Evolutionary conservation across 2,329 filamentous ascomycete genomes (phyloP), one percentile per base, ranked within the genome.

Genomic region (Botrytis porri): DNA sequence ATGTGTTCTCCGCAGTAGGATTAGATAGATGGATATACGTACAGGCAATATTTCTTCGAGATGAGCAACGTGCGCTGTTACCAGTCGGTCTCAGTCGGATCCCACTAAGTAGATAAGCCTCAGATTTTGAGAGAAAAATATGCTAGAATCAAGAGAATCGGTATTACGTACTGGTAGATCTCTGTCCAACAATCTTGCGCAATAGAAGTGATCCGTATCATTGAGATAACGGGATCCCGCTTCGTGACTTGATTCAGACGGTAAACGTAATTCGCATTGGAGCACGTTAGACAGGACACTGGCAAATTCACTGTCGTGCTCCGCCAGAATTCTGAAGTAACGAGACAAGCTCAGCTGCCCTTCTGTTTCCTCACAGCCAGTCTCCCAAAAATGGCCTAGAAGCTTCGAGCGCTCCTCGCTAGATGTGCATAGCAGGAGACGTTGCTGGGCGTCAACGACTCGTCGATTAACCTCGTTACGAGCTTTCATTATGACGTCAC

Each of bases 171-270:
- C 65, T 7, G 65, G 65, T 4, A 69, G 9, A 16, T 69, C 48
- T 20, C 39, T 32, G 20, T 69, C 65, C 10, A 18, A 22, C 16
- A 57, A 25, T 39, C 39, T 29, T 57, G 35, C 48, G 18, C 48
- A 69, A 69, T 12, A 57, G 12, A 69, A 69, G 10, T 69, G 25
- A 29, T 69, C 8, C 8, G 2, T 10, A 37, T n/a, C 12, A 14
- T 1, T n/a, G 4, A 8, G 3, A 57, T 1, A 4, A 37, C 35
- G 7, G 25, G 35, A 29, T 6, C 20, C 22, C 10, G 25, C 48
- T 51, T n/a, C 25, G 2, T 41, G 9, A 22, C 1, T 3, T 7
- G 1, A 0, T 4, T 32, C 25, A 20, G 0, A 29, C 4, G 37
- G 39, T n/a, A 63, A 20, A 6, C 41, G 37, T 18, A 63, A 29